These are phyloP conservation scores for Penicillium sp. DNA, from an alignment of 2,329 filamentous ascomycete genomes.

Conservation along the genomic window DNA sequence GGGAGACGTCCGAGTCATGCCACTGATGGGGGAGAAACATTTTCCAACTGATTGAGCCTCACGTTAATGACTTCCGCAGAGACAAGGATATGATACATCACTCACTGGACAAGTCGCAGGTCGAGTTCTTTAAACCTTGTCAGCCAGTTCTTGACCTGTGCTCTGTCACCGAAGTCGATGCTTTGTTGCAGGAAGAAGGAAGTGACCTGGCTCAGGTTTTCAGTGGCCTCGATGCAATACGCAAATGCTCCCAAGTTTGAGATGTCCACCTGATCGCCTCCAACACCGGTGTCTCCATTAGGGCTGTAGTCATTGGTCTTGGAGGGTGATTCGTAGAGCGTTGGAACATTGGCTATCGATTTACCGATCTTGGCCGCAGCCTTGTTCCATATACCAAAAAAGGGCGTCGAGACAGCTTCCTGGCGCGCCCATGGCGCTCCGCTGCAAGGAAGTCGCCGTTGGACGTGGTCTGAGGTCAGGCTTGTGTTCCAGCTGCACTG, in stretches of 20 bases:
- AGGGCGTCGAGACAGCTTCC: background rate
- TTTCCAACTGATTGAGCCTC: background rate
- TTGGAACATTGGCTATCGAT: background rate
- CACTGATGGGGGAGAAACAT: slow-evolving; percentile 43
- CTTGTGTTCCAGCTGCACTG: background rate
- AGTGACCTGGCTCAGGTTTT: slow-evolving; percentile 35
- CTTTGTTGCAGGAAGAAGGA: slow-evolving; percentile 38
- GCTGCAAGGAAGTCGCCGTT: background rate
- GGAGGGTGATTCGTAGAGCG: background rate
- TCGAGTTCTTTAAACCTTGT: slow-evolving; percentile 29
- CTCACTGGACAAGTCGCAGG: slow-evolving; percentile 31
- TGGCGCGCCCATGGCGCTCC: slow-evolving; percentile 1
- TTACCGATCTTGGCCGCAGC: background rate
- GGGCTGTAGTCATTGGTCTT: background rate
- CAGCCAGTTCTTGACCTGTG: slow-evolving; percentile 35
- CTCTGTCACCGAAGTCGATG: slow-evolving; percentile 25
- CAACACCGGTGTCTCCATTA: background rate
- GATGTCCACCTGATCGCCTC: background rate
- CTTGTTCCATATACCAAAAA: slow-evolving; percentile 3
- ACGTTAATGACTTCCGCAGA: background rate
- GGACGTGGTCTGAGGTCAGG: slow-evolving; percentile 2
- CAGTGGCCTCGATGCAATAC: slow-evolving; percentile 30
- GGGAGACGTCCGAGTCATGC: slow-evolving; percentile 36
- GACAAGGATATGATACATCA: background rate
- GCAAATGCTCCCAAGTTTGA: slow-evolving; percentile 20